Evolutionary conservation across 768 basidiomycete species (phyloP), one percentile per base, ranked within the genome.

Genomic region (Cystofilobasidium macerans): DNA sequence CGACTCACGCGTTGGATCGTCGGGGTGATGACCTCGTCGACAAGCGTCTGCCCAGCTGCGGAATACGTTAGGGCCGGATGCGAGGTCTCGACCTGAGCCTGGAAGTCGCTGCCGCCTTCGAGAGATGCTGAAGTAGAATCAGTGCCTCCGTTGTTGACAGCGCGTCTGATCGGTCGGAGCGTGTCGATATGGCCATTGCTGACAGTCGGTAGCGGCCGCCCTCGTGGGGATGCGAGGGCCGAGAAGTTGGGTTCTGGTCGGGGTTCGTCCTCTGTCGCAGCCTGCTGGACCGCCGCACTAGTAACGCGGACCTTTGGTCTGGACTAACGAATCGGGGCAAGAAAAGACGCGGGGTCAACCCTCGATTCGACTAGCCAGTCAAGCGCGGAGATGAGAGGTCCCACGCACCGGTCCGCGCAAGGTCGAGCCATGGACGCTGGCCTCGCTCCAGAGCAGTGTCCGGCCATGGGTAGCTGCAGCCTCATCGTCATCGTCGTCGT

Each of bases 11-110:
- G 84, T 71, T 84, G 81, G 62, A 95, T 75, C 30, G 86, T 83
- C 1, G 90, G 90, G 62, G 93, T 77, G 48, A 97, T 80, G 5
- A 97, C 85, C 51, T 93, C 87, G 66, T 89, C 86, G 11, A 98
- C 82, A 65, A 97, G 81, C 14, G 74, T 73, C 45, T 73, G 71
- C 1, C 77, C 79, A 7, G 76, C 73, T 32, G 69, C n/a, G 62
- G 63, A 42, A 48, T 70, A 22, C 53, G 60, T 22, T 68, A 33
- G n/a, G 42, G n/a, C 33, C 26, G 63, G 16, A 8, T 8, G 16
- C 38, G 38, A 40, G 38, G 16, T 5, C 38, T 56, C 45, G 60
- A 28, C 38, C 40, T n/a, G 24, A n/a, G 35, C 33, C 59, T n/a
- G n/a, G n/a, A n/a, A n/a, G n/a, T n/a, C n/a, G n/a, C n/a, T n/a